phyloP scores from a whole-genome alignment of 2,329 filamentous ascomycete genomes.

The Diaporthe caulivora region DNA sequence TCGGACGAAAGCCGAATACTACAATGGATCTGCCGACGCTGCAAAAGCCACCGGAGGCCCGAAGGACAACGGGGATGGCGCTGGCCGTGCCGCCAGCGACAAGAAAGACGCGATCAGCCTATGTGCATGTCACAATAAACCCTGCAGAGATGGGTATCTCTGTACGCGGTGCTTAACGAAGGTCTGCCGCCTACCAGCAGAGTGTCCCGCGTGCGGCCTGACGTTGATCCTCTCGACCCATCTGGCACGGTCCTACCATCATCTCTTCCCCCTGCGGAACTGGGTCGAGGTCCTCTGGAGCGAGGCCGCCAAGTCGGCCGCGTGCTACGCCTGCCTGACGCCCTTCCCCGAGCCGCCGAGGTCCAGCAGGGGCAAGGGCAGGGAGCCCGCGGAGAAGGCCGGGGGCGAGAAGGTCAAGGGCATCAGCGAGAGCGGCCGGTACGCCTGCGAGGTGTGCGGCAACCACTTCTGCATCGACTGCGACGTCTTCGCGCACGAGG shows the following conservation, averaged over 20 bases:
- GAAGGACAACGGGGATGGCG: not conserved
- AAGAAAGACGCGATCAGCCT: constrained; percentile 74
- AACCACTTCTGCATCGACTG: constrained; percentile 99
- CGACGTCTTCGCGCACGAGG: constrained; percentile 93
- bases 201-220: constrained; percentile 91
- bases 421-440: constrained; percentile 87
- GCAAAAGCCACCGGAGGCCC: not conserved
- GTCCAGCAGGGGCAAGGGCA: constrained; percentile 39
- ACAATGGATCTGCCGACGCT: not conserved
- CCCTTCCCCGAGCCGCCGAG: constrained; percentile 71
- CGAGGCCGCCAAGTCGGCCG: constrained; percentile 69
- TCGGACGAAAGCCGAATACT: constrained; percentile 68
- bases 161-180: constrained; percentile 91
- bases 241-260: constrained; percentile 91
- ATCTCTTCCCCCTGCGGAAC: constrained; percentile 89
- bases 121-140: constrained; percentile 90
- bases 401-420: constrained; percentile 60
- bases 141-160: constrained; percentile 86
- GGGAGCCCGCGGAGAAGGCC: constrained; percentile 39
- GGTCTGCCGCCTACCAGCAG: constrained; percentile 89
- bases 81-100: not conserved
- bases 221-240: constrained; percentile 96
- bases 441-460: constrained; percentile 87
- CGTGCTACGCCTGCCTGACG: constrained; percentile 84
- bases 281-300: constrained; percentile 93